Percentiles rank a stretch among this genome's conserved stretches.
Evolutionary conservation across 164 flowering plant species (phyloP).

Genomic region (Aristolochia contorta): DNA sequence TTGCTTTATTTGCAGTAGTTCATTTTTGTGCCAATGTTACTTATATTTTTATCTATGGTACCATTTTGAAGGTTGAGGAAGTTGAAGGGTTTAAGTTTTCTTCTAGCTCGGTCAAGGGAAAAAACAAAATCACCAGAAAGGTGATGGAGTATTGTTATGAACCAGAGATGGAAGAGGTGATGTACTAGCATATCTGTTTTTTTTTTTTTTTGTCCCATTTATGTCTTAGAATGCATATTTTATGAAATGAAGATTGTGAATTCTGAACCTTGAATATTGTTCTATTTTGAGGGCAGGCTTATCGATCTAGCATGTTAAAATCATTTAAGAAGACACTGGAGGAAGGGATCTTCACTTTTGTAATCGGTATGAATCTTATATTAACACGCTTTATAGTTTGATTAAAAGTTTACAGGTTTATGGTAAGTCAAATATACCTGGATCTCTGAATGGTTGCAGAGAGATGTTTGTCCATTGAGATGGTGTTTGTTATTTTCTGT

Average conservation of each 20-base stretch:
- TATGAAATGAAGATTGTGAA: no score
- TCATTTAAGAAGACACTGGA: conserved; percentile 94
- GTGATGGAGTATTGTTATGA: conserved; percentile 98
- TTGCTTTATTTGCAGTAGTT: neutral
- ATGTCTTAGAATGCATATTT: no score
- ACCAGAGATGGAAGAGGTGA: conserved; percentile 99
- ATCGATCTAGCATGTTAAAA: conserved; percentile 95
- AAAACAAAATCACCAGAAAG: conserved; percentile 46
- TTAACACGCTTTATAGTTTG: neutral
- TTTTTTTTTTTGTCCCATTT: no score
- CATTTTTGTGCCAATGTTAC: no score
- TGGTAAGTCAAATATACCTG: neutral
- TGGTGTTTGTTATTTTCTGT: neutral
- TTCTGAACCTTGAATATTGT: neutral
- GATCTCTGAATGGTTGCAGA: neutral
- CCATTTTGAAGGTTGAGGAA: conserved; percentile 53
- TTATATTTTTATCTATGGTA: no score
- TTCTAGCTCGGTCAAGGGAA: conserved; percentile 45
- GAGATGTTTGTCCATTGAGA: neutral
- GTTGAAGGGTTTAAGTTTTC: conserved; percentile 48
- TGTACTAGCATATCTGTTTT: neutral
- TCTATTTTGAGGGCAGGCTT: conserved; percentile 43
- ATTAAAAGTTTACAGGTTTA: neutral
- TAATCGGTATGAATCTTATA: conserved; percentile 68
- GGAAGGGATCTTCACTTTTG: conserved; percentile 69